phyloP scores from a whole-genome alignment of 768 basidiomycete genomes.

The Kwoniella newhampshirensis region DNA sequence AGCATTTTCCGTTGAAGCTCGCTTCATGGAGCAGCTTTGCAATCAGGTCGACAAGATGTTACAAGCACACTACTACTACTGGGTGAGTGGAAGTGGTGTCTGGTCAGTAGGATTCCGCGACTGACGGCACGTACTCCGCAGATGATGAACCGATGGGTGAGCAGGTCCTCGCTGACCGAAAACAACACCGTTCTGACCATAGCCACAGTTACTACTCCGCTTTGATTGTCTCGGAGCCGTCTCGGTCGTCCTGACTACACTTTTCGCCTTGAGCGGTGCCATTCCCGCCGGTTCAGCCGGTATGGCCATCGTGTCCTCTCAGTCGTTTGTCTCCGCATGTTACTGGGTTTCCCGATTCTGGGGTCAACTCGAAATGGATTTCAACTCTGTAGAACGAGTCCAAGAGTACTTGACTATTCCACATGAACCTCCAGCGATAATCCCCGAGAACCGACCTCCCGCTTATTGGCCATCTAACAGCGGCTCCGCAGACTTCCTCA shows the following conservation, averaged over 20 bases:
- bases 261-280: slow-evolving; percentile 68
- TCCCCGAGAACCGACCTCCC: slow-evolving; percentile 73
- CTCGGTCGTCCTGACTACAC: slow-evolving; percentile 70
- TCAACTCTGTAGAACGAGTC: slow-evolving; percentile 78
- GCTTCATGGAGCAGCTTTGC: slow-evolving; percentile 75
- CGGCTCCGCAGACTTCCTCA: slow-evolving; percentile 61
- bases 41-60: slow-evolving; percentile 57
- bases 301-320: slow-evolving; percentile 71
- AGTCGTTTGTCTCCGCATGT: slow-evolving; percentile 60
- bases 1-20: slow-evolving; percentile 77
- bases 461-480: slow-evolving; percentile 89
- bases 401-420: slow-evolving; percentile 88
- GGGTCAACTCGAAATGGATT: slow-evolving; percentile 53
- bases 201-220: slow-evolving; percentile 65
- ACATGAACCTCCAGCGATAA: slow-evolving; percentile 75
- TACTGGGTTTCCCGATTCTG: slow-evolving; percentile 52
- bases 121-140: not conserved
- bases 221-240: slow-evolving; percentile 76
- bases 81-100: slow-evolving; percentile 56
- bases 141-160: slow-evolving; percentile 50
- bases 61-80: slow-evolving; percentile 73
- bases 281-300: slow-evolving; percentile 56
- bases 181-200: not conserved
- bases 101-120: not conserved
- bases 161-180: not conserved